phyloP scores from a whole-genome alignment of 2,329 filamentous ascomycete genomes.

The Aspergillus brunneoviolaceus region DNA sequence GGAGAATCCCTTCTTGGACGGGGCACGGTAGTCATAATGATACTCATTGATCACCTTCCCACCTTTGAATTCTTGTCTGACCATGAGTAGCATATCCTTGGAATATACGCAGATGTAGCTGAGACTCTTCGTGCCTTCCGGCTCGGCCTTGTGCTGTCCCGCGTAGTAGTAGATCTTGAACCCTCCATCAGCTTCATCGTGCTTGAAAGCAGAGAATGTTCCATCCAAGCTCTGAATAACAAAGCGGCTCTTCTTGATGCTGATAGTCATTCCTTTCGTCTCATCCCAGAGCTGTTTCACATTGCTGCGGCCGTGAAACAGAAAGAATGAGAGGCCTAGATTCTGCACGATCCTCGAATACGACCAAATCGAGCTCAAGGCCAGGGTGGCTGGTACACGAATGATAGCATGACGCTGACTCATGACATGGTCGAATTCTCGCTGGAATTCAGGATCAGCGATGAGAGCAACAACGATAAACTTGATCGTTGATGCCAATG shows the following conservation, averaged over 20 bases:
- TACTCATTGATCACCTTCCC: constrained; percentile 48
- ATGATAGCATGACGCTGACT: constrained; percentile 35
- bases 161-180: constrained; percentile 44
- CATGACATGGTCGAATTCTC: constrained; percentile 51
- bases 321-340: constrained; percentile 47
- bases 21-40: constrained; percentile 47
- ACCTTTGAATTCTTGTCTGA: constrained; percentile 48
- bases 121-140: constrained; percentile 42
- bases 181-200: constrained; percentile 36
- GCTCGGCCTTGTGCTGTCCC: constrained; percentile 47
- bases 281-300: constrained; percentile 50
- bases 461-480: constrained; percentile 52
- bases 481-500: constrained; percentile 46
- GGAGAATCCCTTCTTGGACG: constrained; percentile 27
- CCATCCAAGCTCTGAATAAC: constrained; percentile 51
- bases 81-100: constrained; percentile 46
- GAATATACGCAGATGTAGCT: constrained; percentile 51
- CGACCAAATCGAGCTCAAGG: constrained; percentile 50
- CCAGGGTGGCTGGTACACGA: constrained; percentile 39
- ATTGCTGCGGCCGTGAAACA: constrained; percentile 52
- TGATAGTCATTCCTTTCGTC: constrained; percentile 51
- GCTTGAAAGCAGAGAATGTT: constrained; percentile 52
- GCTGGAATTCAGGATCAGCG: constrained; percentile 54
- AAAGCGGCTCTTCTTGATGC: constrained; percentile 48
- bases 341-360: constrained; percentile 49